Evolutionary conservation across 306 rosid species (phyloP).

Genomic region (Fragaria vesca): DNA sequence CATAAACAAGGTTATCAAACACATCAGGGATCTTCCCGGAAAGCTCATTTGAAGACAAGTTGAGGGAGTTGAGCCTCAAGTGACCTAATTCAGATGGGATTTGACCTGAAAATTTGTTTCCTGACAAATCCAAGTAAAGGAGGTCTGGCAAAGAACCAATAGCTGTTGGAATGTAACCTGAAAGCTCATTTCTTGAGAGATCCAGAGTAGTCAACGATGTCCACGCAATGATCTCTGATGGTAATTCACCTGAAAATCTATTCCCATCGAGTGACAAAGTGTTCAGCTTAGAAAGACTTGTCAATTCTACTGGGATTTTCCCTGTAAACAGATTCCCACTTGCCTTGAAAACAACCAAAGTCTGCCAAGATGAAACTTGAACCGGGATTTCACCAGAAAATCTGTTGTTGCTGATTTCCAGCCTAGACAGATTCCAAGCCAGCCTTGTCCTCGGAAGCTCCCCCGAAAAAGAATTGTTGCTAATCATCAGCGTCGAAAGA

Average conservation of each 20-base stretch:
- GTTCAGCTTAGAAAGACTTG: conserved; percentile 45
- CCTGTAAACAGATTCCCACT: conserved; percentile 66
- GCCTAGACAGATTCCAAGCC: conserved; percentile 51
- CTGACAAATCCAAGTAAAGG: conserved; percentile 64
- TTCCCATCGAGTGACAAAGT: conserved; percentile 59
- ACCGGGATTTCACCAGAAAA: conserved; percentile 64
- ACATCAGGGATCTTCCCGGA: conserved; percentile 68
- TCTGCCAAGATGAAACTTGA: conserved; percentile 41
- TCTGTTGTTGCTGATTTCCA: conserved; percentile 60
- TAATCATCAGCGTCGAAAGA: conserved; percentile 53
- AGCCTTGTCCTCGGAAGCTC: conserved; percentile 49
- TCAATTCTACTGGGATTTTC: conserved; percentile 55
- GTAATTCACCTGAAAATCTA: conserved; percentile 65
- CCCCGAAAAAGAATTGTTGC: conserved; percentile 68
- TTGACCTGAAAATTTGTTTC: conserved; percentile 63
- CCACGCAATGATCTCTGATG: conserved; percentile 62
- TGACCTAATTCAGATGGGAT: conserved; percentile 57
- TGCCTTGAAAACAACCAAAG: conserved; percentile 60
- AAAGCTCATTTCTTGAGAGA: conserved; percentile 62
- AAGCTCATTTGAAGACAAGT: conserved; percentile 76
- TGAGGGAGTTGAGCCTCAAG: conserved; percentile 57
- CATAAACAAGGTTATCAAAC: conserved; percentile 55
- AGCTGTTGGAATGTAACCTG: conserved; percentile 59
- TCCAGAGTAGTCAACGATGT: conserved; percentile 47
- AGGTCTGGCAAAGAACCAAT: conserved; percentile 53